phyloP scores from a whole-genome alignment of 2,329 filamentous ascomycete genomes.

The Aspergillus sp. region DNA sequence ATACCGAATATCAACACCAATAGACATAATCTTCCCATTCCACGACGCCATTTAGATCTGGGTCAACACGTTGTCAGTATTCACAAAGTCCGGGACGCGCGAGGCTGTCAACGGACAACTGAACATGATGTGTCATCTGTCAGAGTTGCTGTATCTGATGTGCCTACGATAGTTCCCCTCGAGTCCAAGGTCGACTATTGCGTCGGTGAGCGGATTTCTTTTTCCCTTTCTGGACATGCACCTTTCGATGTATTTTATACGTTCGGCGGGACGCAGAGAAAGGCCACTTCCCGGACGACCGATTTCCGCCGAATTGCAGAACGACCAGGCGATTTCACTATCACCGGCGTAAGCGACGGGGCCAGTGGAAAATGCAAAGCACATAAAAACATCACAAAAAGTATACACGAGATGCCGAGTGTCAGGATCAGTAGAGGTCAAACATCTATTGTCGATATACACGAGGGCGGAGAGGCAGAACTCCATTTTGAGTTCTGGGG shows the following conservation, averaged over 20 bases:
- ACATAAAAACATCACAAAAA: slow-evolving; percentile 69
- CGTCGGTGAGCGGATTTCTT: slow-evolving; percentile 89
- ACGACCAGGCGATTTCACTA: slow-evolving; percentile 79
- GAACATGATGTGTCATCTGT: slow-evolving; percentile 70
- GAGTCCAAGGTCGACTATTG: slow-evolving; percentile 86
- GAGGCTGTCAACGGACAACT: slow-evolving; percentile 77
- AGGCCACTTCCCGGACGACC: slow-evolving; percentile 66
- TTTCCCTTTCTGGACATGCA: slow-evolving; percentile 81
- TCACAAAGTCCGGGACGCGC: slow-evolving; percentile 80
- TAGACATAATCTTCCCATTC: slow-evolving; percentile 75
- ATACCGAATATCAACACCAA: slow-evolving; percentile 74
- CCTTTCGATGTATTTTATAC: slow-evolving; percentile 92
- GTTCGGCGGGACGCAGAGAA: slow-evolving; percentile 73
- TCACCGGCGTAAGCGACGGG: slow-evolving; percentile 81
- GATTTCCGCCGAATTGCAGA: slow-evolving; percentile 92
- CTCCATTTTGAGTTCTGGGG: slow-evolving; percentile 95
- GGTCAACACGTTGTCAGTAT: slow-evolving; percentile 89
- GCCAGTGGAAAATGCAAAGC: slow-evolving; percentile 80
- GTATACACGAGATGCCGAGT: slow-evolving; percentile 86
- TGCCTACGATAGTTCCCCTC: slow-evolving; percentile 82
- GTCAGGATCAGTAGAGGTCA: slow-evolving; percentile 84
- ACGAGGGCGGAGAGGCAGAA: slow-evolving; percentile 91
- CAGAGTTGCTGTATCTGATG: slow-evolving; percentile 87
- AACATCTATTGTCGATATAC: slow-evolving; percentile 81
- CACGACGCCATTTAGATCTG: slow-evolving; percentile 75